Evolutionary conservation across 805 yeast genomes (phyloP), one percentile per base, ranked within the genome.

Genomic region (Kazachstania taianensis): DNA sequence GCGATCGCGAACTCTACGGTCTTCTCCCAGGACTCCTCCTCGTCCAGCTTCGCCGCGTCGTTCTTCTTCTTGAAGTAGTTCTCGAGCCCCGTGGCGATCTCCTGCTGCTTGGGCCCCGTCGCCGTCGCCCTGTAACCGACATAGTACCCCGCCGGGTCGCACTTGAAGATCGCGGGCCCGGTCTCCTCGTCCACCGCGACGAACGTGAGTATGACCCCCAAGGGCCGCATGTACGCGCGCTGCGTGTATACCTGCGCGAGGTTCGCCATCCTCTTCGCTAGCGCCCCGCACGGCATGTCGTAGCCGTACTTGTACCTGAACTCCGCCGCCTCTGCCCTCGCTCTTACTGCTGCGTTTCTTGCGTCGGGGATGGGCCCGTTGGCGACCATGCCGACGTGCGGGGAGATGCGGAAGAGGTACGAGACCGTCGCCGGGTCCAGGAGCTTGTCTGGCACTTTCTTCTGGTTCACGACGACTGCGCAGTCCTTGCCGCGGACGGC

Each of bases 321-420:
- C 59, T 92, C 97, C 13, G 94, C 86, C 20, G 96, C 94, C 62
- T 92, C 98, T n/a, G 82, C 67, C 48, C 94, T 75, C 6, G 97
- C 96, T 50, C 97, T 75, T 39, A 77, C 63, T 6, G 95, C 94
- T 41, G 82, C 81, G 30, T 94, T 75, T 54, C 96, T 72, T 4
- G 96, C 95, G 63, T 92, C 98, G 18, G 97, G 95, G 57, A 84
- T 83, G 35, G 94, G 85, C 0, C 98, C 98, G 24, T 94, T 89
- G 43, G 94, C 83, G 20, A 89, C 82, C 66, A 89, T 72, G 15
- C 97, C 98, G 44, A 92, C 73, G 36, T 74, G 69, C 18, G 75
- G 76, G 1, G 96, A 79, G 47, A 92, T 80, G 46, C 72, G 70
- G 66, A 89, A 92, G 41, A 92, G 68, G 59, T 86, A 86, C 8